phyloP scores from a whole-genome alignment of 495 filamentous ascomycete genomes.

The Xanthoparmelia taractica region DNA sequence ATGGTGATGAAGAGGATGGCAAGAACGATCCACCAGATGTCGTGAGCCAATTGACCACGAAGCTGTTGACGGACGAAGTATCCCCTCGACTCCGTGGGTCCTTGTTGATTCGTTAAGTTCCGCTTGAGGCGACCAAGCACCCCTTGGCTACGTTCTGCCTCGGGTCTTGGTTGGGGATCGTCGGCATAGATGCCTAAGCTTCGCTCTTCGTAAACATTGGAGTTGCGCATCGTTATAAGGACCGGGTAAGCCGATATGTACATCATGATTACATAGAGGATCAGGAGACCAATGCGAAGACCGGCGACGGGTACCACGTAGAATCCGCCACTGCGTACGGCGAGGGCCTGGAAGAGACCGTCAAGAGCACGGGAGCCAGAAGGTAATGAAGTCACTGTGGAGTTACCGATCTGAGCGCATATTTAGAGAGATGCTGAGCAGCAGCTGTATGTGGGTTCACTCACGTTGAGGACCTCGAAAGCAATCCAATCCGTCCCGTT shows the following conservation, averaged over 20 bases:
- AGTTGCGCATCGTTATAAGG: slow-evolving; percentile 52
- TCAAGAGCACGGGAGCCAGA: slow-evolving; percentile 57
- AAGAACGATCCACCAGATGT: slow-evolving; percentile 77
- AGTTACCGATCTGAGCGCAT: slow-evolving; percentile 49
- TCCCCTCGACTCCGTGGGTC: slow-evolving; percentile 33
- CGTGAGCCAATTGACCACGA: slow-evolving; percentile 73
- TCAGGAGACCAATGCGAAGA: slow-evolving; percentile 63
- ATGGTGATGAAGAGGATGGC: slow-evolving; percentile 66
- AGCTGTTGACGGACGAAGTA: slow-evolving; percentile 59
- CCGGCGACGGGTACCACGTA: slow-evolving; percentile 67
- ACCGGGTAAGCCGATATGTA: slow-evolving; percentile 63
- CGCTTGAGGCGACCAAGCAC: slow-evolving; percentile 22
- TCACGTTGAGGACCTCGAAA: slow-evolving; percentile 64
- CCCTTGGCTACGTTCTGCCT: slow-evolving; percentile 23
- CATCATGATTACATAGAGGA: slow-evolving; percentile 91
- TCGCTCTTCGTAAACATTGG: slow-evolving; percentile 73
- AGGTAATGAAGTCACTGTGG: slow-evolving; percentile 49
- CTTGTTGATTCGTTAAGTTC: slow-evolving; percentile 24
- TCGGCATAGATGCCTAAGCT: slow-evolving; percentile 57
- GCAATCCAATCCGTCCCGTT: slow-evolving; percentile 76
- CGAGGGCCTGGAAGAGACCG: slow-evolving; percentile 76
- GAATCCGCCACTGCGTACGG: slow-evolving; percentile 77
- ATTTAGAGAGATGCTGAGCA: neutral
- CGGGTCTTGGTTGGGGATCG: slow-evolving; percentile 28
- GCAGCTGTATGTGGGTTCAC: neutral